A percentile compares a stretch with the other conserved stretches of the same genome.
Conservation (phyloP, 106 monocot species). For the Xerophyta viscosa region DNA sequence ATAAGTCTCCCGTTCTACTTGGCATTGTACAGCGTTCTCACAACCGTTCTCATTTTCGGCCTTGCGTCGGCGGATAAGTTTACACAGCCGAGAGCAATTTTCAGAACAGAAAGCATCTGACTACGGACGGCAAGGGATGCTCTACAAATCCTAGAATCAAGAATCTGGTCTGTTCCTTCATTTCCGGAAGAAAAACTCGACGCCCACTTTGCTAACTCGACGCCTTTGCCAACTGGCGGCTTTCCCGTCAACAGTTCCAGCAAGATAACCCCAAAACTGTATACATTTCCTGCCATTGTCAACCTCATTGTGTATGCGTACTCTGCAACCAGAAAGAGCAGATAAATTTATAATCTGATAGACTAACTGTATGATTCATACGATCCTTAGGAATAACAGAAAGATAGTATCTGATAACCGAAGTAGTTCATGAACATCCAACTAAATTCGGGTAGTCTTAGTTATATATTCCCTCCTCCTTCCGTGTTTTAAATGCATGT, state of each 20-base stretch:
- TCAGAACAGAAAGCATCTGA: constrained; percentile 60
- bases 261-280: constrained; percentile 60
- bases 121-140: constrained; percentile 26
- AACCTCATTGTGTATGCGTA: constrained; percentile 71
- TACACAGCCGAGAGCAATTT: constrained; percentile 54
- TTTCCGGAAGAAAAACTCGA: constrained; percentile 15
- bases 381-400: too few species aligned
- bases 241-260: constrained; percentile 67
- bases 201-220: constrained; percentile 60
- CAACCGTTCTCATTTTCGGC: constrained; percentile 42
- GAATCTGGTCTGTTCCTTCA: constrained; percentile 30
- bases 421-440: too few species aligned
- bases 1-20: too few species aligned
- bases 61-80: constrained; percentile 35
- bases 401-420: too few species aligned
- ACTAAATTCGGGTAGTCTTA: too few species aligned
- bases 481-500: too few species aligned
- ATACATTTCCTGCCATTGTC: constrained; percentile 55
- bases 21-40: constrained; percentile 48
- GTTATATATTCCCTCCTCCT: too few species aligned
- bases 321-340: constrained; percentile 38
- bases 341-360: too few species aligned
- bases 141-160: constrained; percentile 34
- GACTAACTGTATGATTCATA: too few species aligned
- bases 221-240: constrained; percentile 35